Evolutionary conservation across 352 stramenopile genomes (phyloP).

Genomic region (Thraustotheca clavata): DNA sequence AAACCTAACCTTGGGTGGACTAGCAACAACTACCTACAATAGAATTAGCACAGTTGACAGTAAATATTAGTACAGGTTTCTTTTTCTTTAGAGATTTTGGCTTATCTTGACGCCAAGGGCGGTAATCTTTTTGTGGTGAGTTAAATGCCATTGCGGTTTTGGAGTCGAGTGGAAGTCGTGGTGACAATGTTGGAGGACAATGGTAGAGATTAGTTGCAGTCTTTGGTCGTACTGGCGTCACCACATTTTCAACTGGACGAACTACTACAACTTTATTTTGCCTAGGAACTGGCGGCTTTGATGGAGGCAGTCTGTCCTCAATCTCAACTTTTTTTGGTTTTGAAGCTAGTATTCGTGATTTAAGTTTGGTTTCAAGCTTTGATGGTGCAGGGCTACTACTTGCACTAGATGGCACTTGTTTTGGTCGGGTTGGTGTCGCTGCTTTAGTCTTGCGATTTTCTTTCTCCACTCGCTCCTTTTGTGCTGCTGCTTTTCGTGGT

Average conservation of each 20-base stretch:
- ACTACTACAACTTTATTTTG: not conserved
- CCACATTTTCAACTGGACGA: not conserved
- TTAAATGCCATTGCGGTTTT: slow-evolving; percentile 3
- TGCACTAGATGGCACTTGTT: not conserved
- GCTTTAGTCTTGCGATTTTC: not conserved
- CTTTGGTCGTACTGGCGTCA: not conserved
- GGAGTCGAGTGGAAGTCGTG: not conserved
- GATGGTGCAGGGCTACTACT: not conserved
- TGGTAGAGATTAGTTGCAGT: not conserved
- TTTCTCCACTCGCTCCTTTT: not conserved
- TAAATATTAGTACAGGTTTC: not conserved
- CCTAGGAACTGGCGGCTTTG: not conserved
- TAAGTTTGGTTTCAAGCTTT: not conserved
- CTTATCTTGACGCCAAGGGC: slow-evolving; percentile 15
- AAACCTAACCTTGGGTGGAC: slow-evolving; percentile 1
- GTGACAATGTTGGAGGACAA: not conserved
- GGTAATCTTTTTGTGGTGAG: slow-evolving; percentile 19
- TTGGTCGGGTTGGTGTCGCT: not conserved
- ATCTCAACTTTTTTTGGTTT: not conserved
- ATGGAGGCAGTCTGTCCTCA: not conserved
- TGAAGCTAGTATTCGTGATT: not conserved
- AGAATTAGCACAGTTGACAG: not conserved
- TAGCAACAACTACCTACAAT: not conserved
- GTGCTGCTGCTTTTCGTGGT: not conserved
- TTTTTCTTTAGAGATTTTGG: not conserved